phyloP scores from a whole-genome alignment of 2,329 filamentous ascomycete species.

The Epichloe elymi region DNA sequence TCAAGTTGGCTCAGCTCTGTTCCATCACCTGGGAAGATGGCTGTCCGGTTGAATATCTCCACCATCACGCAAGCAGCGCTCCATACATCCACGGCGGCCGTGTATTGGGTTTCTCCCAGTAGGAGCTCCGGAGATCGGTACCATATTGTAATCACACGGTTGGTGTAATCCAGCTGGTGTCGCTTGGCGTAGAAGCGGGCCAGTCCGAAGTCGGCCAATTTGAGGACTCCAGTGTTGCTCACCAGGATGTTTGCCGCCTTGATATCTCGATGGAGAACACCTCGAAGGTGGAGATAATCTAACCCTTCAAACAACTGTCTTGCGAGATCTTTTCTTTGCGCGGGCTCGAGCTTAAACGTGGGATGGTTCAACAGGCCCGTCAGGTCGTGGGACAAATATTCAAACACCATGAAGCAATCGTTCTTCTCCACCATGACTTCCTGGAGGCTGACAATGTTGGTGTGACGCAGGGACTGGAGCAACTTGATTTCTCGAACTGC shows the following conservation, averaged over 20 bases:
- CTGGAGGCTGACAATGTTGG: slow-evolving; percentile 69
- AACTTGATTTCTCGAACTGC: slow-evolving; percentile 86
- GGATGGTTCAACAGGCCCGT: slow-evolving; percentile 93
- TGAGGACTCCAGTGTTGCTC: slow-evolving; percentile 76
- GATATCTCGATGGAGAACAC: slow-evolving; percentile 94
- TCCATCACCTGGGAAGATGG: slow-evolving; percentile 90
- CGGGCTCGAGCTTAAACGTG: slow-evolving; percentile 68
- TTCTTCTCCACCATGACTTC: slow-evolving; percentile 98
- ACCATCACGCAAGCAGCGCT: slow-evolving; percentile 93
- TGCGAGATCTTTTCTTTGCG: slow-evolving; percentile 86
- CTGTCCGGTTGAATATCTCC: slow-evolving; percentile 87
- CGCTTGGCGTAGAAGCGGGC: slow-evolving; percentile 93
- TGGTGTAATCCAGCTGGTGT: slow-evolving; percentile 88
- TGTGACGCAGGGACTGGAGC: slow-evolving; percentile 71
- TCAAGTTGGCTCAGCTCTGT: slow-evolving; percentile 93
- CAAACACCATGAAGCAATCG: slow-evolving; percentile 99
- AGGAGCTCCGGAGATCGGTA: slow-evolving; percentile 86
- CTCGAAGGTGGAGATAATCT: slow-evolving; percentile 81
- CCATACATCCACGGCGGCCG: slow-evolving; percentile 87
- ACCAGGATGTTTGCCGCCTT: slow-evolving; percentile 97
- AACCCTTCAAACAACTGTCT: slow-evolving; percentile 88
- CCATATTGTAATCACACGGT: slow-evolving; percentile 98
- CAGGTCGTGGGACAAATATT: slow-evolving; percentile 91
- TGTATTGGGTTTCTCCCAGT: slow-evolving; percentile 81
- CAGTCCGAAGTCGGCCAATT: slow-evolving; percentile 90